Evolutionary conservation across 2,329 filamentous ascomycete genomes (phyloP), one percentile per base, ranked within the genome.

Genomic region (Fusarium sp.): DNA sequence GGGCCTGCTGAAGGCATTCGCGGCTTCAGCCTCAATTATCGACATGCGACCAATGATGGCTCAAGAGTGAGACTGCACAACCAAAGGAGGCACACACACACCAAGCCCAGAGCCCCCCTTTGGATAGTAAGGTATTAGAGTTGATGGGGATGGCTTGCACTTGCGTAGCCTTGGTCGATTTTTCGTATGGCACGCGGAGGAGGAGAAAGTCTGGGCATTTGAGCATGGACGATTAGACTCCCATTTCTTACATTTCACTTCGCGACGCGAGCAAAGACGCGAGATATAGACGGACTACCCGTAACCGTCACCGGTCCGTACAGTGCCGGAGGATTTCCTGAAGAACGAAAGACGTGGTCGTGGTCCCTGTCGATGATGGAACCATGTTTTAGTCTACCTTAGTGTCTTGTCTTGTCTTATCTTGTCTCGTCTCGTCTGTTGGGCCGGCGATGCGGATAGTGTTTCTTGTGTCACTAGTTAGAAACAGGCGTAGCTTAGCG

Each of bases 401-500:
- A 45, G 56, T 28, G 38, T 35, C 32, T 17, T 35, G 8, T 17
- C 32, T 35, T 9, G 32, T 35, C 32, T 35, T 35, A 35, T 45
- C 26, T 17, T 48, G 26, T 48, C 45, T 48, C 8, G 20, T 28
- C 26, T 30, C 13, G 20, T 30, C 60, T 54, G 41, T 35, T 66
- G 63, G 47, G 53, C 41, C 20, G 39, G 64, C 20, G 62, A 61
- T 50, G 55, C 35, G 36, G 41, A 36, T 30, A 32, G 22, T 63
- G 39, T 42, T 66, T 51, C 47, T 41, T 69, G 55, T 45, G 44
- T 41, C 26, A 57, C 68, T 65, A 70, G 54, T 51, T 55, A 51
- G 66, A 65, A 70, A 59, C 12, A 45, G 66, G 66, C 30, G 58
- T 58, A 41, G 66, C 38, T 41, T 55, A 70, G 65, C 47, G 65